Percentiles rank a stretch among this genome's conserved stretches.
Evolutionary conservation across 2,329 filamentous ascomycete species (phyloP).

Genomic region (Microdochium paspali): DNA sequence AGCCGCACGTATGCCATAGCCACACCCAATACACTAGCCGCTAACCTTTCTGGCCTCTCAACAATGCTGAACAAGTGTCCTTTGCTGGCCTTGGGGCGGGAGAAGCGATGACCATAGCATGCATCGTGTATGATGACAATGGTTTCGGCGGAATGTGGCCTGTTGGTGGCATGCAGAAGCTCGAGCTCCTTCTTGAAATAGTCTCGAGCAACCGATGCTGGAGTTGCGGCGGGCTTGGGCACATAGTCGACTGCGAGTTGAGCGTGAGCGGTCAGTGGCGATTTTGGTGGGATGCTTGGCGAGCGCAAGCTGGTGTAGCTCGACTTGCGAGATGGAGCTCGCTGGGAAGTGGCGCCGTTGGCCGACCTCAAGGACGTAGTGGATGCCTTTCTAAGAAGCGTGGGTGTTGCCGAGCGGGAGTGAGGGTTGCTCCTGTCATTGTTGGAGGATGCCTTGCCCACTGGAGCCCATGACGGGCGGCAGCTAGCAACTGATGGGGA

Average conservation of each 20-base stretch:
- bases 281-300: conserved; percentile 24
- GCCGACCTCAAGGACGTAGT: conserved; percentile 45
- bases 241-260: conserved; percentile 21
- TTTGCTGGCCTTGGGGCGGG: conserved; percentile 69
- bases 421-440: conserved; percentile 19
- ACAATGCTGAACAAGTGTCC: conserved; percentile 71
- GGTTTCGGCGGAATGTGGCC: conserved; percentile 44
- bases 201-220: conserved; percentile 50
- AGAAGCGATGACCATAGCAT: conserved; percentile 90
- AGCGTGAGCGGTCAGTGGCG: conserved; percentile 19
- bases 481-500: conserved; percentile 14
- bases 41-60: conserved; percentile 84
- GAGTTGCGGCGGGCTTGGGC: conserved; percentile 32
- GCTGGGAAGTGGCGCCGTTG: conserved; percentile 26
- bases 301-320: conserved; percentile 37
- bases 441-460: conserved; percentile 20
- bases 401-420: conserved; percentile 38
- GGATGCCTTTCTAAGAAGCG: conserved; percentile 45
- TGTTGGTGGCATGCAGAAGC: conserved; percentile 41
- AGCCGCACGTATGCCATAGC: conserved; percentile 86
- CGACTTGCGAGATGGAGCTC: conserved; percentile 34
- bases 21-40: conserved; percentile 73
- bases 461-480: conserved; percentile 30
- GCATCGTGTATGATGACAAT: conserved; percentile 85
- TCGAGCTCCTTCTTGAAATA: conserved; percentile 64